These are phyloP conservation scores for Cryphonectria carpinicola DNA, from an alignment of 2,329 filamentous ascomycete species.

Conservation along the genomic window DNA sequence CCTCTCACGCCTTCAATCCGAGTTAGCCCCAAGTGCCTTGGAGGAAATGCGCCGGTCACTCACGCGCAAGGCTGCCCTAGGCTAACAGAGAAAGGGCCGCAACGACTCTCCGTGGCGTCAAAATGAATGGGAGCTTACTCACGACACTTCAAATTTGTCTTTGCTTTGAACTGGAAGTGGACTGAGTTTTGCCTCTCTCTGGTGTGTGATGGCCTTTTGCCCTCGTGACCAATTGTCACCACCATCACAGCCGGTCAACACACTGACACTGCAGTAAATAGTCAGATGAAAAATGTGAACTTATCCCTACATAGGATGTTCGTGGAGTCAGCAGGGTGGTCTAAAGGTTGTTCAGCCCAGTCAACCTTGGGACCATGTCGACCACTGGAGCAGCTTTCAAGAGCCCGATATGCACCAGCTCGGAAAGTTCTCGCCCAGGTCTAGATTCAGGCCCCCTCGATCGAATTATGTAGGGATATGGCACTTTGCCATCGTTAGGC, in stretches of 20 bases:
- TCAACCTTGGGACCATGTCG: not conserved
- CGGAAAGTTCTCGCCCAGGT: not conserved
- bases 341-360: not conserved
- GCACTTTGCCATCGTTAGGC: not conserved
- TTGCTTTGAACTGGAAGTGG: not conserved
- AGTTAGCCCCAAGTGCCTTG: not conserved
- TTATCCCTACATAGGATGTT: too few relatives aligned
- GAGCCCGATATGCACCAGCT: not conserved
- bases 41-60: not conserved
- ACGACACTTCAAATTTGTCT: not conserved
- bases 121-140: not conserved
- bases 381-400: not conserved
- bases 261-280: not conserved
- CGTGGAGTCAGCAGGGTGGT: not conserved
- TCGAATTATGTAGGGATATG: not conserved
- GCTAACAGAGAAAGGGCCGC: not conserved
- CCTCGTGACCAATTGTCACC: not conserved
- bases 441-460: not conserved
- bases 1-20: not conserved
- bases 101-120: not conserved
- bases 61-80: not conserved
- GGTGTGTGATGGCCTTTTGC: not conserved
- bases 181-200: not conserved
- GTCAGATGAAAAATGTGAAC: not conserved
- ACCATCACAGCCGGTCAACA: not conserved